Evolutionary conservation across 129 eudicot genomes (phyloP).

Genomic region (Escallonia herrerae): DNA sequence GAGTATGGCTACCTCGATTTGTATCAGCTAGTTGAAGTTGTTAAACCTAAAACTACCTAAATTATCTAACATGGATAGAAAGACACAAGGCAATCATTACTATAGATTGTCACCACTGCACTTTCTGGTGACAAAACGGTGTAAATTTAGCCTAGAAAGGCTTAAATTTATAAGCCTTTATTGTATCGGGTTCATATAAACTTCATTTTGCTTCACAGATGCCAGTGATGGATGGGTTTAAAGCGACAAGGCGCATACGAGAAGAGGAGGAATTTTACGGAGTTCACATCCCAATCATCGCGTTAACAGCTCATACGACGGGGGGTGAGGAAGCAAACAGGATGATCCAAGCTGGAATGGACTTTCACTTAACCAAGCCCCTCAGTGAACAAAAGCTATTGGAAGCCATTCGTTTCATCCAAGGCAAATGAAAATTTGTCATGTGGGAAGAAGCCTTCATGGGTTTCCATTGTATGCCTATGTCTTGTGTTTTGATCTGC

Average conservation of each 20-base stretch:
- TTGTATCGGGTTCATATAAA: neutral
- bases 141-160: neutral
- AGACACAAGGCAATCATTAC: neutral
- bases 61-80: too few relatives aligned
- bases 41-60: too few relatives aligned
- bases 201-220: conserved; percentile 12
- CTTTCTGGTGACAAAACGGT: neutral
- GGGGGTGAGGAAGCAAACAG: conserved; percentile 12
- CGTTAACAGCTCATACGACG: conserved; percentile 38
- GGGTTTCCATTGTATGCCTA: too few relatives aligned
- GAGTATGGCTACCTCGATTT: too few relatives aligned
- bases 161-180: too few relatives aligned
- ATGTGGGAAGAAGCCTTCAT: too few relatives aligned
- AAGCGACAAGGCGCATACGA: conserved; percentile 40
- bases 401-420: conserved; percentile 20
- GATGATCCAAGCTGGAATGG: conserved; percentile 26
- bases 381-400: conserved; percentile 12
- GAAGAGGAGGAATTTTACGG: conserved; percentile 34
- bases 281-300: conserved; percentile 40
- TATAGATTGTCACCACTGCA: neutral
- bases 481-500: too few relatives aligned
- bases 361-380: conserved; percentile 35
- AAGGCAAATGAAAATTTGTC: neutral
- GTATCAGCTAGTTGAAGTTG: too few relatives aligned
- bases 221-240: conserved; percentile 45